Conservation (phyloP, 805 yeast species). For the Myxozyma lipomycoides region DNA sequence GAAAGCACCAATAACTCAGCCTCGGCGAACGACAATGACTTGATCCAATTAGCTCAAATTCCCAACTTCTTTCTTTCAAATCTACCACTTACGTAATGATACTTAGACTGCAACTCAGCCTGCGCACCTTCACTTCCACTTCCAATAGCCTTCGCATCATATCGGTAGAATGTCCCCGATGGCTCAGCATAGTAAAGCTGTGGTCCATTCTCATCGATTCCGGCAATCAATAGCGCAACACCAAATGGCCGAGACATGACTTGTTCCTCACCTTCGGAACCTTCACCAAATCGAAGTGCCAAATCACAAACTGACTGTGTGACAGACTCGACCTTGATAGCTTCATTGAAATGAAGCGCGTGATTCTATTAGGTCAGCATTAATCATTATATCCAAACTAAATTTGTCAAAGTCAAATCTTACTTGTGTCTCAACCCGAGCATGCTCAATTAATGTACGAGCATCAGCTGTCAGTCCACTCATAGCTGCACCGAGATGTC, state of each 20-base stretch:
- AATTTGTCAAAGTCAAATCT: background rate
- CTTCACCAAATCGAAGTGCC: conserved; percentile 95
- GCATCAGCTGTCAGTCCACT: conserved; percentile 98
- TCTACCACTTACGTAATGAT: conserved; percentile 54
- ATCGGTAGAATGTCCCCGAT: conserved; percentile 94
- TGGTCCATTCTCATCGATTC: conserved; percentile 92
- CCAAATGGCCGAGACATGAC: conserved; percentile 98
- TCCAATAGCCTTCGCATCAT: conserved; percentile 98
- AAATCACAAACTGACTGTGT: conserved; percentile 97
- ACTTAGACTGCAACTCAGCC: conserved; percentile 93
- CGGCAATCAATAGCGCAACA: conserved; percentile 93
- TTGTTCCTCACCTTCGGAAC: conserved; percentile 92
- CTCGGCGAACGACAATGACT: conserved; percentile 79
- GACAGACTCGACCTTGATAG: conserved; percentile 84
- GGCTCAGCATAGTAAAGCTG: conserved; percentile 97
- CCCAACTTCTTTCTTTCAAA: background rate
- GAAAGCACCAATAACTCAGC: conserved; percentile 88
- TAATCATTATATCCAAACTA: conserved; percentile 30
- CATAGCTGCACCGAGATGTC: conserved; percentile 97
- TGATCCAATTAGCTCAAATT: conserved; percentile 3
- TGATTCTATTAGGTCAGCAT: conserved; percentile 60
- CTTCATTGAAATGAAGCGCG: conserved; percentile 84
- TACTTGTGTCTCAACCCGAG: conserved; percentile 61
- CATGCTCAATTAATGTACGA: conserved; percentile 96
- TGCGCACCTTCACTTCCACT: conserved; percentile 99